Evolutionary conservation across 306 rosid species (phyloP), one percentile per base, ranked within the genome.

Genomic region (Dalbergia cultrata): DNA sequence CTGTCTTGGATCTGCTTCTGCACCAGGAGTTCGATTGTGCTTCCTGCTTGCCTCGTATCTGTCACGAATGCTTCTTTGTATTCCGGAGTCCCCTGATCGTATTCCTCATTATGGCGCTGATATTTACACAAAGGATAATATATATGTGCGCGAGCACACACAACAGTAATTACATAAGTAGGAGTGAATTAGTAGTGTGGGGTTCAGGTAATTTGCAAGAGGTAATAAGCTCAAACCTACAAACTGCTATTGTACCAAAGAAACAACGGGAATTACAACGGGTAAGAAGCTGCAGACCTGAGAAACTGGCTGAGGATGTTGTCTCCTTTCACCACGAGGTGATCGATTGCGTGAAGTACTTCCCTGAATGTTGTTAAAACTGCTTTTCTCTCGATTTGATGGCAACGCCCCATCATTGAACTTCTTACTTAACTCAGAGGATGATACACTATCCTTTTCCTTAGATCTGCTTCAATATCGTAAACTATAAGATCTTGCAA

Each of bases 221-320:
- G 64, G 3, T 44, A 41, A 58, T 8, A 58, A 9, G 41, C 1
- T 49, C 2, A 5, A 49, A 34, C 41, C 39, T 73, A 54, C 13
- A 13, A 11, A 9, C 13, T 3, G 10, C 67, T 57, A 57, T 39
- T 72, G 35, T 56, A 59, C 16, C 50, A 54, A 54, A 34, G 54
- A 35, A 71, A 62, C 34, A 62, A 50, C 44, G 35, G 44, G 17
- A 71, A 41, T 14, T 44, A 49, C 9, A 39, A 22, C 26, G 26
- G 43, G 59, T 21, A 59, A 75, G 59, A 73, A 64, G 66, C 33
- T 31, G 17, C 82, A 64, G 43, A 92, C 98, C 97, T 88, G 85
- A 60, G 90, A 74, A 76, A 88, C 81, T 72, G 83, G 81, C 60
- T 84, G 90, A 68, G 57, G 72, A 22, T 58, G 83, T 41, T 65